Evolutionary conservation across 495 filamentous ascomycete species (phyloP), one percentile per base, ranked within the genome.

Genomic region (Durotheca rogersii): DNA sequence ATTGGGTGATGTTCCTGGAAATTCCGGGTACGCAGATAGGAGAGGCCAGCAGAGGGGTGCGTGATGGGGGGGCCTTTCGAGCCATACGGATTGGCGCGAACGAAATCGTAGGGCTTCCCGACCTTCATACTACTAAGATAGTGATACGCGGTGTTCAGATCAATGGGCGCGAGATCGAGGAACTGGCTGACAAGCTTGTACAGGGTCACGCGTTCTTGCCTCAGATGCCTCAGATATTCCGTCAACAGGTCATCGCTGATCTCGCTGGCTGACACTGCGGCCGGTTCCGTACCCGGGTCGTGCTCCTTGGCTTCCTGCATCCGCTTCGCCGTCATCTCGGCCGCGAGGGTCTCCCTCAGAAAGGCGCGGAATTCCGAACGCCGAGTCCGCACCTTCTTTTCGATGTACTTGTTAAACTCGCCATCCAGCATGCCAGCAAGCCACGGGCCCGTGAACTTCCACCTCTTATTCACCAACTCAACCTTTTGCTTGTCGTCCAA

Each of bases 41-140:
- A 86, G 12, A 97, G 71, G 51, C 93, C 93, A 2, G 85, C 94
- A 1, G 90, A 93, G 1, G 94, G 93, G 68, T 99, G 93, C 6
- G 92, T 97, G 43, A 78, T 78, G 1, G 87, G 89, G 2, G 90
- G 87, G 2, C 88, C 86, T 5, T 62, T 58, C 9, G 71, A 62
- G 7, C 79, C 79, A 58, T 87, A 87, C 19, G 76, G 72, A 45
- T 60, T 73, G 20, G 38, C 42, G 15, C 34, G 39, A 1, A 46
- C 43, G 6, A 63, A 37, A 1, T 50, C 36, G n/a, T 41, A 36
- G 5, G 43, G 20, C 19, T 61, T 59, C 6, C 59, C 18, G 1
- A 48, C 49, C 39, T 29, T 39, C 19, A 76, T 47, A 10, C 3
- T 40, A 3, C 35, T 27, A 21, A 62, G 15, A 32, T 48, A 39